Conservation (phyloP, 2,329 filamentous ascomycete species). For the Fusarium transvaalense region DNA sequence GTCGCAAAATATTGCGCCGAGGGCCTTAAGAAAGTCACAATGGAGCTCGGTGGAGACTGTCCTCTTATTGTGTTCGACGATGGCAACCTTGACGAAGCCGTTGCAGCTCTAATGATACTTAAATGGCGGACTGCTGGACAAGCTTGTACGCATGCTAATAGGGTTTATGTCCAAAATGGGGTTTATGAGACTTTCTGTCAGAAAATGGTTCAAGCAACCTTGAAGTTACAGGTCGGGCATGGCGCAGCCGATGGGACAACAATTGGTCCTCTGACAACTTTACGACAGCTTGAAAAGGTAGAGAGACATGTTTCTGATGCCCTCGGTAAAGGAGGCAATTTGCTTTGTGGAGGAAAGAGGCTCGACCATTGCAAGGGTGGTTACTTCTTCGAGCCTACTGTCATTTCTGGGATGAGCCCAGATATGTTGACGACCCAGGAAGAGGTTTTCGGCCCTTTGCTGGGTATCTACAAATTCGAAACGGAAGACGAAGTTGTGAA, state of each 20-base stretch:
- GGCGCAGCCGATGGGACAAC: neutral
- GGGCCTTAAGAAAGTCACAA: conserved; percentile 73
- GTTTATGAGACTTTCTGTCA: neutral
- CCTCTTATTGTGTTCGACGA: conserved; percentile 75
- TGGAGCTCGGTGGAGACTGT: conserved; percentile 79
- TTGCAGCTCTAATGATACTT: neutral
- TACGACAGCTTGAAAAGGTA: neutral
- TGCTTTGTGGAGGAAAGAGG: too few relatives aligned
- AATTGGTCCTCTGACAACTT: neutral
- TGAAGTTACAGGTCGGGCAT: neutral
- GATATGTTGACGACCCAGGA: neutral
- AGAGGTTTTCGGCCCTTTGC: neutral
- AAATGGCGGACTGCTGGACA: conserved; percentile 79
- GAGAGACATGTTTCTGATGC: neutral
- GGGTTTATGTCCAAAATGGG: neutral
- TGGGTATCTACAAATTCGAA: neutral
- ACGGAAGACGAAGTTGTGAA: neutral
- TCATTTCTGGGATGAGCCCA: too few relatives aligned
- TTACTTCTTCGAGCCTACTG: neutral
- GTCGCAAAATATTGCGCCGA: conserved; percentile 70
- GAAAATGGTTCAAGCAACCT: too few relatives aligned
- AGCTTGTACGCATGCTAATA: conserved; percentile 54
- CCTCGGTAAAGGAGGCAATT: too few relatives aligned
- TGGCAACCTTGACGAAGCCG: conserved; percentile 58
- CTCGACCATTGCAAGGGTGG: too few relatives aligned